These are phyloP conservation scores for Corynespora cassiicola DNA, from an alignment of 2,329 filamentous ascomycete species.

Conservation along the genomic window DNA sequence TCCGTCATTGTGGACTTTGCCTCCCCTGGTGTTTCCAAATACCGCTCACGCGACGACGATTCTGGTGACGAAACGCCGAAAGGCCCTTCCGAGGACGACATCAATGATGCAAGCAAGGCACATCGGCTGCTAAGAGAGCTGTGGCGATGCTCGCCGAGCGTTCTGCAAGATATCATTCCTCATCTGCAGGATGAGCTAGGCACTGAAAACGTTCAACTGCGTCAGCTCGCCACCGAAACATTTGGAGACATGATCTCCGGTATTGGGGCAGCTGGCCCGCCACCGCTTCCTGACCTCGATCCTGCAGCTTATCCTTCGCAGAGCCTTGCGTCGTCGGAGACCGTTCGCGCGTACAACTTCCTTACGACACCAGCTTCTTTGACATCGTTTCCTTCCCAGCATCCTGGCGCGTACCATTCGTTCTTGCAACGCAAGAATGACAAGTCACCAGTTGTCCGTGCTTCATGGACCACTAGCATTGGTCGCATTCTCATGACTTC, in stretches of 20 bases:
- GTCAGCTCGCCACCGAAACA: slow-evolving; percentile 88
- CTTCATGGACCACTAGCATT: slow-evolving; percentile 83
- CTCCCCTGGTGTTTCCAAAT: slow-evolving; percentile 56
- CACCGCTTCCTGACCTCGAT: slow-evolving; percentile 74
- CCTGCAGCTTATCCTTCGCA: slow-evolving; percentile 84
- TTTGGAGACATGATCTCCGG: slow-evolving; percentile 94
- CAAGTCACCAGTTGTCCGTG: slow-evolving; percentile 80
- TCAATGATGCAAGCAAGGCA: slow-evolving; percentile 87
- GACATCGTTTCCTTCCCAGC: slow-evolving; percentile 85
- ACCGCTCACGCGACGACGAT: slow-evolving; percentile 44
- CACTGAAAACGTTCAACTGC: slow-evolving; percentile 86
- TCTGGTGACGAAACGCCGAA: slow-evolving; percentile 53
- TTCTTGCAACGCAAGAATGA: slow-evolving; percentile 88
- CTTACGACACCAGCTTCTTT: slow-evolving; percentile 85
- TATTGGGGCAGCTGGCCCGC: slow-evolving; percentile 88
- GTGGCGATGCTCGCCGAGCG: slow-evolving; percentile 88
- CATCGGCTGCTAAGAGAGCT: slow-evolving; percentile 89
- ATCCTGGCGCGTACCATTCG: slow-evolving; percentile 78
- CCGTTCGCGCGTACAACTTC: slow-evolving; percentile 58
- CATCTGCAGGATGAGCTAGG: slow-evolving; percentile 91
- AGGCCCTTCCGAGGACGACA: slow-evolving; percentile 79
- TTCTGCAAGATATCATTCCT: slow-evolving; percentile 91
- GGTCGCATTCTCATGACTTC: slow-evolving; percentile 90
- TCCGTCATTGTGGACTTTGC: slow-evolving; percentile 91
- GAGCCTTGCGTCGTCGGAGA: slow-evolving; percentile 54